Conservation (phyloP, 805 yeast species). For the Aciculoconidium aculeatum region DNA sequence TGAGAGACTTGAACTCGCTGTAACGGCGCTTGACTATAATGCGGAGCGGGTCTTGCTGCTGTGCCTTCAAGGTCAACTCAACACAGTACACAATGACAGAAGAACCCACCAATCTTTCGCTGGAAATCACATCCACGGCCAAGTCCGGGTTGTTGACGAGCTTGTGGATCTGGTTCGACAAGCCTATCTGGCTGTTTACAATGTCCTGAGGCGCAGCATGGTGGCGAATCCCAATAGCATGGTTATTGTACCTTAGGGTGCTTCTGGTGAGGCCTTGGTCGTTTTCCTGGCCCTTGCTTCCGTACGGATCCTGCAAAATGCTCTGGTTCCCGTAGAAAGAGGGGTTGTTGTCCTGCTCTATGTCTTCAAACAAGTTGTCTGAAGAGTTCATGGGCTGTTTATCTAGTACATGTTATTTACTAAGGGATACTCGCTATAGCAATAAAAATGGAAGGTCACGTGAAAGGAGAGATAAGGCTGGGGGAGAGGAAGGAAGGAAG, state of each 20-base stretch:
- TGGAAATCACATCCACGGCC: constrained; percentile 25
- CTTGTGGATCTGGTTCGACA: constrained; percentile 26
- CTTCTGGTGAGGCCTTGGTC: not conserved
- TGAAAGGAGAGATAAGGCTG: too few relatives aligned
- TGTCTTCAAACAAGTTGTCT: constrained; percentile 27
- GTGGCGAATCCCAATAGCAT: too few relatives aligned
- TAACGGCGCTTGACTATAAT: constrained; percentile 37
- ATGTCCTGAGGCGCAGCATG: constrained; percentile 10
- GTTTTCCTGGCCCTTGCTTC: constrained; percentile 11
- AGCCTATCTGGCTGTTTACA: constrained; percentile 23
- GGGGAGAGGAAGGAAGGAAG: too few relatives aligned
- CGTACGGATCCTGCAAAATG: constrained; percentile 22
- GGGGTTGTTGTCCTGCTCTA: constrained; percentile 42
- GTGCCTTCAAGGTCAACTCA: constrained; percentile 16
- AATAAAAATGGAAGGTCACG: too few relatives aligned
- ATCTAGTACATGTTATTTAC: too few relatives aligned
- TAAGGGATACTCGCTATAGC: too few relatives aligned
- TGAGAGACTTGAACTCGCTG: constrained; percentile 38
- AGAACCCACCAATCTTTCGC: constrained; percentile 31
- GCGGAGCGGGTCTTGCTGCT: constrained; percentile 6
- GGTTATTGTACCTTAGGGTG: constrained; percentile 1
- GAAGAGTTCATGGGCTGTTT: constrained; percentile 7
- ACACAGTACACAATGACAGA: constrained; percentile 35
- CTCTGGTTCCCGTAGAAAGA: constrained; percentile 34
- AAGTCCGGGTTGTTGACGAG: constrained; percentile 23